Base-by-base conservation (phyloP, 441 rosid genomes). In the Euphorbia celastroides region DNA sequence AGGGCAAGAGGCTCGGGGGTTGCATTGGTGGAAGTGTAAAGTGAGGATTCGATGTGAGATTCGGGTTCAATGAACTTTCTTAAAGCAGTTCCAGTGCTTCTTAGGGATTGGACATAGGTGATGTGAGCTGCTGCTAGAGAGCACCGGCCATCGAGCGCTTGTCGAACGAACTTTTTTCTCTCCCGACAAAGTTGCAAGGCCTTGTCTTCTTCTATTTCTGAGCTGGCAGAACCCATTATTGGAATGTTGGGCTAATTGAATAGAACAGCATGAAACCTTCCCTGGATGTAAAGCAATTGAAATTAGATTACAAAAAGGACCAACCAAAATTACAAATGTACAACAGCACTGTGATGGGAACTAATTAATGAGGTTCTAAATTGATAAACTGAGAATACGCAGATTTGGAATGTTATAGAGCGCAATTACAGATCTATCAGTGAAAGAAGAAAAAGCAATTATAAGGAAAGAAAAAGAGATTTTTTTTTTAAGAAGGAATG, bases 91-190 rank as follows among this genome's bases (percentile, higher is more conserved):
- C 94, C 98, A 0, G 89, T 77, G 60, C 70, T 92, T 75, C 71
- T 87, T 44, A 94, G 84, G 10, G 93, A 84, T 72, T 92, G 89
- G 22, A 94, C 80, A 68, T 87, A 94, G 16, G 82, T 74, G 60
- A 87, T 76, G 52, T 94, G 99, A 78, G 94, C 83, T 60, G 91
- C 86, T 2, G 96, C 97, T 57, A 94, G 78, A 36, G 87, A 85
- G 64, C 93, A 90, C 77, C 98, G 82, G 22, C 97, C 99, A 83
- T 94, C 97, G 6, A 94, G 97, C 50, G 98, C 96, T 81, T 89
- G 96, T 76, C 84, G 76, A 22, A 93, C 89, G 61, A 73, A 88
- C 65, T 89, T 93, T 82, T 83, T 94, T 76, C 99, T 82, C 65
- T 89, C 99, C 5, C 93, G 84, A 72, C 99, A 94, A 70, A 94